Base-by-base conservation (phyloP, 139 green algal species). In the Pleodorina starrii region DNA sequence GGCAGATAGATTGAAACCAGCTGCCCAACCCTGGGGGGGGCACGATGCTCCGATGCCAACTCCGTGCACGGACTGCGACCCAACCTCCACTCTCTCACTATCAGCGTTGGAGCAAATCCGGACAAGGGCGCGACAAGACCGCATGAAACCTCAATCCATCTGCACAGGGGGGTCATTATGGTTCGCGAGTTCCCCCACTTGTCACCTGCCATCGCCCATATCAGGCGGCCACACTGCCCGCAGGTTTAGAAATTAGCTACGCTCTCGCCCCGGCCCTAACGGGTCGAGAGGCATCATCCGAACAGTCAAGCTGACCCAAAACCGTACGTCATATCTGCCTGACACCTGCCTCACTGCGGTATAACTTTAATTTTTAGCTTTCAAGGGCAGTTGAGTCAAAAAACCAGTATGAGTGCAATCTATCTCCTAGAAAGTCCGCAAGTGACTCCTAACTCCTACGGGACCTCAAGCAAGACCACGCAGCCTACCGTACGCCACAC, bases 351-450 rank as follows among this genome's bases (percentile, higher is more conserved):
- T 80, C 72, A 36, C 72, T 54, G 68, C 32, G 2, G 72, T 80
- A 78, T 78, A 80, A 80, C 25, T 54, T 80, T 57, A 38, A 57
- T 80, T 80, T 80, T 80, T 80, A 80, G 21, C 72, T 76, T 76
- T 80, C 17, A 80, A 80, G 42, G 38, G 72, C 40, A n/a, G 27
- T 51, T 51, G 43, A 5, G 72, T 80, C 72, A 80, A 59, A 76
- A 76, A 76, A 29, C n/a, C 63, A 73, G 63, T 73, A 40, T 29
- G 19, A 77, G 35, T 50, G 72, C 19, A 54, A 80, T 51, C 72
- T 80, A 80, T n/a, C 40, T 38, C 72, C 72, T 80, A 80, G 14
- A 43, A 36, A 35, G 14, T 36, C 7, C 25, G 40, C 72, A 80
- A 80, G 72, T 80, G 36, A 80, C 14, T 17, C 43, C 72, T 80